Evolutionary conservation across 1,139 yeast genomes (phyloP), one percentile per base, ranked within the genome.

Genomic region (Casaregolazyma suthepensis): DNA sequence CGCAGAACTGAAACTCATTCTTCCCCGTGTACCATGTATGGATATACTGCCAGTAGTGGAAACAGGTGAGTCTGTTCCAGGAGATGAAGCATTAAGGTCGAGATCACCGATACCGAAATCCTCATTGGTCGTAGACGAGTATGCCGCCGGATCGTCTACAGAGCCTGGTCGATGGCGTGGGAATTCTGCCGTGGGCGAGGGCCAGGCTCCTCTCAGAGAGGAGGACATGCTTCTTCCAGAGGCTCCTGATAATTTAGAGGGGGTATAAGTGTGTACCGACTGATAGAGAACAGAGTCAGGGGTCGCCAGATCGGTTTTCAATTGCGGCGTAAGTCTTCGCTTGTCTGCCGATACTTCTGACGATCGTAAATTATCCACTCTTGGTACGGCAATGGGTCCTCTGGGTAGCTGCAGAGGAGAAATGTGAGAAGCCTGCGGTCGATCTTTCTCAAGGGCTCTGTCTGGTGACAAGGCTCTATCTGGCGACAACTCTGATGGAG

Each of bases 1-100:
- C 18, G 63, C 53, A 15, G 58, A 52, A 31, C 62, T 57, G 31
- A 55, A 51, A 43, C 64, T 60, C 35, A 51, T 57, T 3, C 64
- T 48, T 9, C 59, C 53, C 5, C 58, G 42, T 10, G 60, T 23
- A 15, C 55, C 50, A 9, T 55, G 53, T 9, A 52, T 45, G 20
- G 52, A 45, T 19, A 26, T 35, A 35, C 40, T 46, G 15, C 50
- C 47, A 23, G 26, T 26, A 10, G 52, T 22, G 2, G 29, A 22
- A 31, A 51, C 46, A 4, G 23, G 35, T 2, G 45, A 17, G 5
- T 18, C 13, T 7, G 47, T 20, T 20, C 49, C 19, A 35, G 45
- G 5, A 46, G 49, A 17, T 12, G 48, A 45, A 10, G 56, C 51
- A 46, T 62, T 61, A 7, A 63, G 55, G 29, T 63, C 66, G 10